phyloP scores from a whole-genome alignment of 2,329 filamentous ascomycete genomes.

The Lanzia echinophila region DNA sequence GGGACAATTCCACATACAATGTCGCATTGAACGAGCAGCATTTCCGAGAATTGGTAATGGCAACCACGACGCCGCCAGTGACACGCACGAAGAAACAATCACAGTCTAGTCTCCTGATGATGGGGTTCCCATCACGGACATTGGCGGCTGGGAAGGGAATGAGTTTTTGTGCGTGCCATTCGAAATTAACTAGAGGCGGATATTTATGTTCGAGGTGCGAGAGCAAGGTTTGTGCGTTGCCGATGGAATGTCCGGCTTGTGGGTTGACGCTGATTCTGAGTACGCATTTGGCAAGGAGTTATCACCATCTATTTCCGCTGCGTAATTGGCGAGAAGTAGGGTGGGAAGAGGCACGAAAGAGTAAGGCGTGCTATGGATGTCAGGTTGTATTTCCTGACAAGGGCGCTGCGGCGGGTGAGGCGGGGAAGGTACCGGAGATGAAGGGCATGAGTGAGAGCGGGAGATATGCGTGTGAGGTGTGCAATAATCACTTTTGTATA shows the following conservation, averaged over 20 bases:
- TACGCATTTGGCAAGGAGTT: conserved; percentile 86
- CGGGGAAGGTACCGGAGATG: conserved; percentile 23
- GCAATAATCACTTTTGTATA: conserved; percentile 88
- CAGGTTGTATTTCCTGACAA: conserved; percentile 37
- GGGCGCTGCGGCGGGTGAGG: conserved; percentile 14
- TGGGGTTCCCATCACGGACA: conserved; percentile 90
- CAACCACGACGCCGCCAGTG: conserved; percentile 81
- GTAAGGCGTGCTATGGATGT: conserved; percentile 68
- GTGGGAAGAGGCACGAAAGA: conserved; percentile 61
- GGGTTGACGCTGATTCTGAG: conserved; percentile 88
- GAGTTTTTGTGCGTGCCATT: conserved; percentile 87
- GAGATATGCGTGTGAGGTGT: conserved; percentile 84
- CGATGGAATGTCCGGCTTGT: conserved; percentile 86
- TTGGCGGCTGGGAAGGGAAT: conserved; percentile 59
- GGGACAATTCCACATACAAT: conserved; percentile 68
- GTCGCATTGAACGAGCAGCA: conserved; percentile 83
- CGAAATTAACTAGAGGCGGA: conserved; percentile 71
- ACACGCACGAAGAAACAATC: conserved; percentile 58
- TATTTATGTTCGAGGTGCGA: conserved; percentile 87
- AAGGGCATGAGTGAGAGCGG: conserved; percentile 78
- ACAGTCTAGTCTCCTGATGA: conserved; percentile 73
- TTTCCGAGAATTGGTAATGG: conserved; percentile 83
- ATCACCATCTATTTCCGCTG: conserved; percentile 87
- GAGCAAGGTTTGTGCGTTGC: conserved; percentile 82
- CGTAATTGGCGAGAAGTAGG: conserved; percentile 86